phyloP scores from a whole-genome alignment of 805 yeast genomes.

The Sugiyamaella floridensis region DNA sequence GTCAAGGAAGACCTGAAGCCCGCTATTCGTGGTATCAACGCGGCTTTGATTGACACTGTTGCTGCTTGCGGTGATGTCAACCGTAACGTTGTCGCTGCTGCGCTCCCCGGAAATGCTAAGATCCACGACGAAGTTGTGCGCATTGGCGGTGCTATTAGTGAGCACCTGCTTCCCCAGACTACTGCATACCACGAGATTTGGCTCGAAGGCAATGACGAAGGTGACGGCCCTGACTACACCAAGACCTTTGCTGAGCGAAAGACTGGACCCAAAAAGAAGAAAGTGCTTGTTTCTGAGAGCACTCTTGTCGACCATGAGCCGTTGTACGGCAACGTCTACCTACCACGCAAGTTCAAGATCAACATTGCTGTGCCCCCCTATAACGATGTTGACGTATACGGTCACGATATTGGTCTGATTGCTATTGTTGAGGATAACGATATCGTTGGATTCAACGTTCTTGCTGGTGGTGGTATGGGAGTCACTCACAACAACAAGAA shows the following conservation, averaged over 20 bases:
- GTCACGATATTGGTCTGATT: constrained; percentile 88
- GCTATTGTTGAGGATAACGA: constrained; percentile 65
- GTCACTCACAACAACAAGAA: constrained; percentile 93
- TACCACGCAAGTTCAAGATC: constrained; percentile 93
- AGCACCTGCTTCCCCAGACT: constrained; percentile 78
- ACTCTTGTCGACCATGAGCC: constrained; percentile 80
- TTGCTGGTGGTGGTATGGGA: constrained; percentile 99
- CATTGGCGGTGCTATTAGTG: constrained; percentile 61
- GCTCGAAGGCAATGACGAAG: constrained; percentile 78
- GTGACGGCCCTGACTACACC: constrained; percentile 61
- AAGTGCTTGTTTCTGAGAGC: constrained; percentile 79
- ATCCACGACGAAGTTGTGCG: constrained; percentile 69
- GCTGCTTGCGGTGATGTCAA: constrained; percentile 99
- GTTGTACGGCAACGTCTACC: constrained; percentile 72
- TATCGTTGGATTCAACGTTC: constrained; percentile 76
- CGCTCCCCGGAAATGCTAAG: constrained; percentile 78
- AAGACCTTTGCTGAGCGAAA: constrained; percentile 57
- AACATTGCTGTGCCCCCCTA: constrained; percentile 93
- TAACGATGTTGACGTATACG: constrained; percentile 94
- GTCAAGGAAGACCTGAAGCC: constrained; percentile 85
- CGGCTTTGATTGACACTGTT: constrained; percentile 83
- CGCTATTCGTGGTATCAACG: constrained; percentile 86
- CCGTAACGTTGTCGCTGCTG: constrained; percentile 89
- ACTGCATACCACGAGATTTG: constrained; percentile 97
- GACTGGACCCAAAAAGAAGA: constrained; percentile 74